A percentile compares a stretch with the other conserved stretches of the same genome.
Evolutionary conservation across 75 land plant genomes (phyloP).

Genomic region (Selaginella tamariscina): DNA sequence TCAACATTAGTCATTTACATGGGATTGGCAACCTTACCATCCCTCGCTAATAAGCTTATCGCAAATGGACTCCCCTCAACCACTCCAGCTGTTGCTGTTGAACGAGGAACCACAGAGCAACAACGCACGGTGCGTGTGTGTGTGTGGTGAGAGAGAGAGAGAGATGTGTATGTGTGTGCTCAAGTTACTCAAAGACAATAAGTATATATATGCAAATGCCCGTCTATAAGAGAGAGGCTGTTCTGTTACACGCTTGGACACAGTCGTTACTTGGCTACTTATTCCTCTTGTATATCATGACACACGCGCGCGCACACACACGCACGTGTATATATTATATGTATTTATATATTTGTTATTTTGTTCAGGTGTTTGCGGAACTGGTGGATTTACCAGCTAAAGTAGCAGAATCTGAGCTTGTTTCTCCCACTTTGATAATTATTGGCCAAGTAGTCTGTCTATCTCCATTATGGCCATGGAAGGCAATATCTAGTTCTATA

Average conservation of each 20-base stretch:
- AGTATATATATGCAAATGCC: too few species aligned
- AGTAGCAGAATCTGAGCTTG: conserved; percentile 42
- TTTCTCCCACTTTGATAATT: conserved; percentile 80
- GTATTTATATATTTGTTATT: background rate
- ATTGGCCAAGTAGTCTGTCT: conserved; percentile 92
- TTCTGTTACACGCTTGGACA: background rate
- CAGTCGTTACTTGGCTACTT: background rate
- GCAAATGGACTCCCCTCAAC: conserved; percentile 55
- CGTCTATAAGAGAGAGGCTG: conserved; percentile 8
- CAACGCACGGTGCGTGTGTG: conserved; percentile 45
- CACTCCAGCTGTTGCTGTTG: conserved; percentile 80
- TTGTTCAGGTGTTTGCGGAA: conserved; percentile 70
- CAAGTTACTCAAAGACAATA: too few species aligned
- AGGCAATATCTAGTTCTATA: background rate
- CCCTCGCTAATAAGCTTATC: conserved; percentile 34
- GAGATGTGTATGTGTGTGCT: too few species aligned
- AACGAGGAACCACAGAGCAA: conserved; percentile 86
- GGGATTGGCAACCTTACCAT: background rate
- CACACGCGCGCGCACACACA: background rate
- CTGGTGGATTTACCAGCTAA: conserved; percentile 48
- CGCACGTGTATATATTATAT: background rate
- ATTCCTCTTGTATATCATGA: background rate
- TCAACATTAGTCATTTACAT: background rate
- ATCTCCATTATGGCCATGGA: conserved; percentile 67
- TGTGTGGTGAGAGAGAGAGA: background rate